phyloP scores from a whole-genome alignment of 805 yeast genomes.

The Candida taoyuanica region DNA sequence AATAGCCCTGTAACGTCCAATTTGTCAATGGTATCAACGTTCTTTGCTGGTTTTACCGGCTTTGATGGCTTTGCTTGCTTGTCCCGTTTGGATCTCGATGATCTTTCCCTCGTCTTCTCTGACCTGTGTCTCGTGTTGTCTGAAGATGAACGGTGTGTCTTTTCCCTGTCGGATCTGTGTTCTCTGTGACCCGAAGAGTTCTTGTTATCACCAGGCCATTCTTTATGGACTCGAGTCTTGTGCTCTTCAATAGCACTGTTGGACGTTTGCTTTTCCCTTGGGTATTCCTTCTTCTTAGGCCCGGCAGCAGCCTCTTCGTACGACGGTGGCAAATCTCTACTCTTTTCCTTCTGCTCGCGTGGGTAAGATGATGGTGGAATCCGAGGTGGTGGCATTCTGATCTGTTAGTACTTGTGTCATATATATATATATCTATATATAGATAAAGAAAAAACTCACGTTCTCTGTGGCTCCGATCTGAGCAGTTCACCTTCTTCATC shows the following conservation, averaged over 20 bases:
- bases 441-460: conserved; percentile 14
- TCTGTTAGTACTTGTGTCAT: too few species aligned
- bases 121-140: conserved; percentile 10
- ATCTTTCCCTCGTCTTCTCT: conserved; percentile 4
- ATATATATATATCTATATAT: too few species aligned
- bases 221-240: conserved; percentile 19
- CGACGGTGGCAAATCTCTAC: conserved; percentile 49
- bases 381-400: conserved; percentile 24
- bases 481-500: conserved; percentile 30
- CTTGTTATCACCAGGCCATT: conserved; percentile 13
- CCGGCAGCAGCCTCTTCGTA: conserved; percentile 63
- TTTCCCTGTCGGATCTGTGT: conserved; percentile 15
- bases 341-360: conserved; percentile 28
- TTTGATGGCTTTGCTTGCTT: conserved; percentile 46
- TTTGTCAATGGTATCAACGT: conserved; percentile 90
- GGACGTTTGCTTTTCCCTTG: conserved; percentile 43
- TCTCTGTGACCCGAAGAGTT: conserved; percentile 9
- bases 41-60: conserved; percentile 60
- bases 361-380: conserved; percentile 33
- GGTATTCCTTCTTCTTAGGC: conserved; percentile 40
- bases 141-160: conserved; percentile 7
- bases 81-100: not conserved
- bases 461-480: conserved; percentile 22
- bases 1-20: conserved; percentile 93
- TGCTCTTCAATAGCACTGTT: conserved; percentile 14